A percentile compares a stretch with the other conserved stretches of the same genome.
Evolutionary conservation across 306 rosid species (phyloP).

Genomic region (Myrica gale): DNA sequence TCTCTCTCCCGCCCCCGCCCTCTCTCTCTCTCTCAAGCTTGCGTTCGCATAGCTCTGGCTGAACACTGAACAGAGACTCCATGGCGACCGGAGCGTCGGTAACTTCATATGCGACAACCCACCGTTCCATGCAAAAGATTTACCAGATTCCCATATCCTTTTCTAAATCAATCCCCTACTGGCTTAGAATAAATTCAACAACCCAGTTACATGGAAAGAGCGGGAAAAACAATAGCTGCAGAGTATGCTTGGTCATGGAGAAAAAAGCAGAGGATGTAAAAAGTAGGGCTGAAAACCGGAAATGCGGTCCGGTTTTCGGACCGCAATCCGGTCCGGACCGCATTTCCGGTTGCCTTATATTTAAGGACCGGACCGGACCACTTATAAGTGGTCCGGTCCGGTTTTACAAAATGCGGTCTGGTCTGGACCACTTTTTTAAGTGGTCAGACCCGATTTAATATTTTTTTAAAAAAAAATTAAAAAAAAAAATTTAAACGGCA

Average conservation of each 20-base stretch:
- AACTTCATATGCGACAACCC: conserved; percentile 11
- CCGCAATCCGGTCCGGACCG: too few species aligned
- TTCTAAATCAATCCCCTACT: conserved; percentile 5
- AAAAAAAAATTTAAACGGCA: too few species aligned
- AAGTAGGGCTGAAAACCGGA: too few species aligned
- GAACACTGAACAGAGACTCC: background rate
- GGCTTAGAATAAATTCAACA: background rate
- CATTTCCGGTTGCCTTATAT: too few species aligned
- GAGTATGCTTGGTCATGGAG: conserved; percentile 1
- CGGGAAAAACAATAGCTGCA: conserved; percentile 21
- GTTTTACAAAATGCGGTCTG: too few species aligned
- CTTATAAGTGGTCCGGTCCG: too few species aligned
- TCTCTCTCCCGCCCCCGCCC: too few species aligned
- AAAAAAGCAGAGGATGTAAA: conserved; percentile 32
- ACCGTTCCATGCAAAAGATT: conserved; percentile 14
- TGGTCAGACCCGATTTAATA: too few species aligned
- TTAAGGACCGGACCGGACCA: too few species aligned
- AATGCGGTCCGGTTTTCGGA: too few species aligned
- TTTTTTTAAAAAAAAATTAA: too few species aligned
- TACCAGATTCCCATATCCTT: conserved; percentile 11
- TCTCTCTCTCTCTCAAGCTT: background rate
- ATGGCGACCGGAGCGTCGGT: conserved; percentile 36
- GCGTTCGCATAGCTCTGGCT: background rate
- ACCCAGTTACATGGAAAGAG: background rate
- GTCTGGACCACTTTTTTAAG: too few species aligned